Conservation (phyloP, 2,329 filamentous ascomycete genomes). For the Stagonosporopsis vannaccii region DNA sequence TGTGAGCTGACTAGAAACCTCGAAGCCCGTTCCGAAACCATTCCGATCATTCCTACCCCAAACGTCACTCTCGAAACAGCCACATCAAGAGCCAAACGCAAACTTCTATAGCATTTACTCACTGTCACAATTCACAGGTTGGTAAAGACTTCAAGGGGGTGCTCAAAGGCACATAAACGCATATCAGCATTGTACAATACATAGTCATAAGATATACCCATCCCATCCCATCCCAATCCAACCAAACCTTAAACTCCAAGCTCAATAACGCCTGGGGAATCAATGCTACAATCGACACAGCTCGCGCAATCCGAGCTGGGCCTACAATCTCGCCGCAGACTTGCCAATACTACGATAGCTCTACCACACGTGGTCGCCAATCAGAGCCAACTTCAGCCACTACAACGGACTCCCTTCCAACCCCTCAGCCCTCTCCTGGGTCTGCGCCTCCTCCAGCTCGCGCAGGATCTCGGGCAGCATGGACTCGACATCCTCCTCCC, state of each 20-base stretch:
- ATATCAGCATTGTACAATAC: conserved; percentile 15
- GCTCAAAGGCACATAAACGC: conserved; percentile 6
- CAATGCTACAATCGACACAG: neutral
- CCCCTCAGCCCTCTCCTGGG: conserved; percentile 45
- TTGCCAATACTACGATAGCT: neutral
- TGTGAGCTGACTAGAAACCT: neutral
- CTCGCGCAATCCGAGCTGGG: neutral
- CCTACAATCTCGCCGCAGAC: neutral
- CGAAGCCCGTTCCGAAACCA: neutral
- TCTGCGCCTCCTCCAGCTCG: conserved; percentile 59
- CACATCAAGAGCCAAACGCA: neutral
- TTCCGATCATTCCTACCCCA: conserved; percentile 8
- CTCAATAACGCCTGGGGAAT: conserved; percentile 1
- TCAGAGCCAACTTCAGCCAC: too few species aligned
- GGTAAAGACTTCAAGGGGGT: neutral
- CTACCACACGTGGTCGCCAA: neutral
- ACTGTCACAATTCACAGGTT: neutral
- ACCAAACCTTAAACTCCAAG: neutral
- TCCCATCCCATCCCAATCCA: neutral
- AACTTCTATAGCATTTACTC: neutral
- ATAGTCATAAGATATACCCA: conserved; percentile 3
- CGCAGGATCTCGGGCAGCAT: conserved; percentile 61
- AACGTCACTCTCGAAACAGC: neutral
- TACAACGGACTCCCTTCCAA: conserved; percentile 44
- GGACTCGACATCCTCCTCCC: conserved; percentile 73